Conservation (phyloP, 2,329 filamentous ascomycete genomes). For the Ceratocystis ficicola region DNA sequence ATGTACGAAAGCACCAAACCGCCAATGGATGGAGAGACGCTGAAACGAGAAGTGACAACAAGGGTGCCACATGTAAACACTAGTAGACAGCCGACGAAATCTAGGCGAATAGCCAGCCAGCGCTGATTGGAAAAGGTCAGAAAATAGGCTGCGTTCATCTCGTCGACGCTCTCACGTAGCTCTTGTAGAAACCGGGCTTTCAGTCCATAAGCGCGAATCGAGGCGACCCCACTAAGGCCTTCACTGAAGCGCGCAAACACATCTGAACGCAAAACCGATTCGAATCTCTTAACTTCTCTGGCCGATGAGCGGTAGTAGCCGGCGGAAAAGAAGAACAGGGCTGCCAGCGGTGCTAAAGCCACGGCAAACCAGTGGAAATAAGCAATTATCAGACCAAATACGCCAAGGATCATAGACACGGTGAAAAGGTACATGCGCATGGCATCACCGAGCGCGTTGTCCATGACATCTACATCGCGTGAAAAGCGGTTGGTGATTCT, state of each 20-base stretch:
- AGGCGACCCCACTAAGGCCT: slow-evolving; percentile 69
- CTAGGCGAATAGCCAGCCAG: slow-evolving; percentile 78
- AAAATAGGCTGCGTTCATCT: slow-evolving; percentile 91
- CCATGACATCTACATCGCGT: slow-evolving; percentile 91
- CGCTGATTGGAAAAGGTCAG: slow-evolving; percentile 91
- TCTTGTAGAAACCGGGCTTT: slow-evolving; percentile 60
- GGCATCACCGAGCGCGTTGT: slow-evolving; percentile 78
- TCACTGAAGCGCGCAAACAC: slow-evolving; percentile 90
- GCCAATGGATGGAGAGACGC: slow-evolving; percentile 68
- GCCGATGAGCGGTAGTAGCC: slow-evolving; percentile 85
- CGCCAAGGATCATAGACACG: slow-evolving; percentile 64
- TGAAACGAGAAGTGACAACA: slow-evolving; percentile 82
- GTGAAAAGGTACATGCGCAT: slow-evolving; percentile 90
- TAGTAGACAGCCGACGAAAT: slow-evolving; percentile 68
- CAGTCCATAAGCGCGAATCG: slow-evolving; percentile 80
- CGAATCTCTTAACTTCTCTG: slow-evolving; percentile 87
- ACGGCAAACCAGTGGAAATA: slow-evolving; percentile 81
- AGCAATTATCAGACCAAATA: slow-evolving; percentile 85
- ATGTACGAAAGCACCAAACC: slow-evolving; percentile 90
- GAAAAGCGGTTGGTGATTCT: slow-evolving; percentile 95
- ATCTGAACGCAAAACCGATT: slow-evolving; percentile 71
- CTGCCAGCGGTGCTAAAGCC: slow-evolving; percentile 50
- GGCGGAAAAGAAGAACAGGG: slow-evolving; percentile 70
- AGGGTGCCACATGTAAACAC: slow-evolving; percentile 83
- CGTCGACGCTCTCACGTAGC: slow-evolving; percentile 63